Conservation (phyloP, 2,329 filamentous ascomycete genomes). For the Purpureocillium lavendulum region DNA sequence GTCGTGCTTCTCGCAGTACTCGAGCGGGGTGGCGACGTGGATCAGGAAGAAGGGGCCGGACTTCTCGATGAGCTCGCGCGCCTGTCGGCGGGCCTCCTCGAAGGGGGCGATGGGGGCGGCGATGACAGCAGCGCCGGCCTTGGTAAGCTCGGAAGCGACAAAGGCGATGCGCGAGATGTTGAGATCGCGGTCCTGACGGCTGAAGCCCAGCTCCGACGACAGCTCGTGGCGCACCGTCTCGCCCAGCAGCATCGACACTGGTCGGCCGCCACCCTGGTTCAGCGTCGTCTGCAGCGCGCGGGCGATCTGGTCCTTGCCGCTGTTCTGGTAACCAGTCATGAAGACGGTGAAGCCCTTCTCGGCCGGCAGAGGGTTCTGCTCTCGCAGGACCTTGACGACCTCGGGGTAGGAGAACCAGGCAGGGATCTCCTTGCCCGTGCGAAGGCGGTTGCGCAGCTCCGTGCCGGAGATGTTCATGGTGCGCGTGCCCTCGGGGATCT, state of each 20-base stretch:
- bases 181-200: slow-evolving; percentile 80
- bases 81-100: slow-evolving; percentile 66
- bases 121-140: slow-evolving; percentile 88
- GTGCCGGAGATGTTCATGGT: slow-evolving; percentile 83
- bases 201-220: slow-evolving; percentile 92
- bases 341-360: slow-evolving; percentile 97
- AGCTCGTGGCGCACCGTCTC: slow-evolving; percentile 93
- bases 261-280: slow-evolving; percentile 94
- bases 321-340: slow-evolving; percentile 94
- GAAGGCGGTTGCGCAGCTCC: slow-evolving; percentile 86
- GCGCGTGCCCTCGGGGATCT: slow-evolving; percentile 75
- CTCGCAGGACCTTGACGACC: slow-evolving; percentile 90
- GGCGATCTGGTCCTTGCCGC: slow-evolving; percentile 92
- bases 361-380: slow-evolving; percentile 87
- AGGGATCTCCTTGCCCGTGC: slow-evolving; percentile 88
- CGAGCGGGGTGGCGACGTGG: slow-evolving; percentile 87
- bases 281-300: slow-evolving; percentile 93
- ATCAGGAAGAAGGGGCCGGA: slow-evolving; percentile 89
- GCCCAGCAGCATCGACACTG: slow-evolving; percentile 87
- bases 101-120: slow-evolving; percentile 94
- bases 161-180: slow-evolving; percentile 97
- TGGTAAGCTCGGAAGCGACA: slow-evolving; percentile 89
- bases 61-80: slow-evolving; percentile 79
- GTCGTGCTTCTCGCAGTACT: slow-evolving; percentile 92
- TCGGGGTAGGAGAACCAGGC: slow-evolving; percentile 99